phyloP scores from a whole-genome alignment of 345 rosid genomes.

The Alliaria petiolata region DNA sequence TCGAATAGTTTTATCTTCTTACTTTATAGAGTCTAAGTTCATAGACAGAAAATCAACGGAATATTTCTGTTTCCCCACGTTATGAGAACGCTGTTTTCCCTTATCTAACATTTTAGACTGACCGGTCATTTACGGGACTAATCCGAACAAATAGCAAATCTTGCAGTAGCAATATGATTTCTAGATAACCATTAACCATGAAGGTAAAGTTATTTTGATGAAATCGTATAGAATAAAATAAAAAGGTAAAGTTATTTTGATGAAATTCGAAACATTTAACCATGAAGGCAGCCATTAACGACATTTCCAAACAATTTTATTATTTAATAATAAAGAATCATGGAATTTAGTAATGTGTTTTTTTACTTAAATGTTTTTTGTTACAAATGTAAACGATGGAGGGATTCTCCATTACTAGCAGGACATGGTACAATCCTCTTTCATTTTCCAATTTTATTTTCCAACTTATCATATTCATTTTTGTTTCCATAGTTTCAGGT shows the following conservation, averaged over 20 bases:
- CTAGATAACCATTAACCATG: too few species aligned
- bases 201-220: too few species aligned
- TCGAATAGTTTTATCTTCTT: conserved; percentile 10
- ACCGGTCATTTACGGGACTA: not conserved
- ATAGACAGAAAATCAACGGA: not conserved
- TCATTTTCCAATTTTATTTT: not conserved
- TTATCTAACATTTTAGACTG: not conserved
- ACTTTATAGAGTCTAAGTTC: conserved; percentile 16
- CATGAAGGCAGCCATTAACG: not conserved
- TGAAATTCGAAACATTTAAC: not conserved
- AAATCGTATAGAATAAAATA: not conserved
- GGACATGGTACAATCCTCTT: conserved; percentile 6
- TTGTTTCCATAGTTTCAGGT: too few species aligned
- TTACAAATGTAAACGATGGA: not conserved
- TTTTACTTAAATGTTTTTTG: not conserved
- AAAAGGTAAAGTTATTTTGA: not conserved
- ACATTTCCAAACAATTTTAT: not conserved
- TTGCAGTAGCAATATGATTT: not conserved
- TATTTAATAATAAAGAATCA: not conserved
- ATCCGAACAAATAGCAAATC: not conserved
- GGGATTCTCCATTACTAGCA: conserved; percentile 16
- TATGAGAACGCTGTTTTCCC: not conserved
- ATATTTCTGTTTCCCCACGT: not conserved
- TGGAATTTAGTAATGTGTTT: not conserved
- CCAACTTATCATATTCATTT: not conserved